Base-by-base conservation (phyloP, 768 basidiomycete species). In the Leccinellum luteum region DNA sequence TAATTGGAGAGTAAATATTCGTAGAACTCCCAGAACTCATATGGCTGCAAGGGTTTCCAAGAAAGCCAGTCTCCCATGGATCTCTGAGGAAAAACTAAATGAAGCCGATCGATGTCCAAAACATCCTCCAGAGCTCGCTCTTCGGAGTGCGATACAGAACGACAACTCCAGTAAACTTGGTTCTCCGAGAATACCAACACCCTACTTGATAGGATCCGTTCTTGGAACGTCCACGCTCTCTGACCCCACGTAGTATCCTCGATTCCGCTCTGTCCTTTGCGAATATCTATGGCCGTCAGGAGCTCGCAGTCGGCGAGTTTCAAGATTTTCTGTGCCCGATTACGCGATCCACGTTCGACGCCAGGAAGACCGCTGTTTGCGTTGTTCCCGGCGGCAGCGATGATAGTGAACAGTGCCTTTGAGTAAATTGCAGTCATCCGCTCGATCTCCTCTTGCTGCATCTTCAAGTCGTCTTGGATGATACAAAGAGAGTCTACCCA, bases 401-500 rank as follows among this genome's bases (percentile, higher is more conserved):
- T 59, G 17, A 67, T 61, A 4, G 67, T 61, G 21, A 67, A 64
- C 2, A 64, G 38, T 1, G 67, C 54, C 4, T 27, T 34, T 0
- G 56, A 58, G 31, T 70, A 68, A 15, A 70, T 60, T 0, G 58
- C 53, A 19, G 60, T 59, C 69, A 70, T 70, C 17, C 51, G 58
- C 32, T 12, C 28, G 19, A 70, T 60, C 44, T 68, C 69, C 6
- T 49, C 19, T 12, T 60, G 50, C 15, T 59, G 52, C 59, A 66
- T 66, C 48, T 38, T 35, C 21, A 30, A 30, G 13, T 68, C 54
- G 15, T 69, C 28, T 47, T 66, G 67, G 32, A 58, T 54, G 35
- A 69, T 70, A 14, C 67, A 69, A 0, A 68, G 19, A 3, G 67
- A 58, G 23, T 68, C 69, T 3, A 70, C 61, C 67, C 69, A 68